phyloP scores from a whole-genome alignment of 164 flowering plant genomes.

The Vitis rotundifolia region DNA sequence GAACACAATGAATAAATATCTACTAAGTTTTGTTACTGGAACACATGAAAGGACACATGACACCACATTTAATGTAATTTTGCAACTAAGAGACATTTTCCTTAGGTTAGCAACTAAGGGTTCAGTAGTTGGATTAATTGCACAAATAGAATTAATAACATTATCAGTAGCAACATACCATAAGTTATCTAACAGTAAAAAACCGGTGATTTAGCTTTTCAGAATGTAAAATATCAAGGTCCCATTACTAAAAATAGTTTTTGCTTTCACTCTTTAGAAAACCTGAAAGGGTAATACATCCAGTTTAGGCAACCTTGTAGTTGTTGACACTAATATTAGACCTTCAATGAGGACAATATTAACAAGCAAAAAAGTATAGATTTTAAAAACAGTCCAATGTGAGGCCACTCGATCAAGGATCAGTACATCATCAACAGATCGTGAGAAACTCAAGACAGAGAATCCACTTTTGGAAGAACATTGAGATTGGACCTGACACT shows the following conservation, averaged over 20 bases:
- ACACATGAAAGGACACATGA: constrained; percentile 39
- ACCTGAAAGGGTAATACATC: constrained; percentile 81
- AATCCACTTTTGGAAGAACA: constrained; percentile 83
- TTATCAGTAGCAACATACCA: constrained; percentile 94
- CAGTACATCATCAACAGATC: constrained; percentile 27
- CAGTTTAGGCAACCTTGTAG: constrained; percentile 83
- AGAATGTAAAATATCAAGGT: constrained; percentile 64
- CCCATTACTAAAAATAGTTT: too few relatives aligned
- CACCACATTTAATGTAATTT: constrained; percentile 32
- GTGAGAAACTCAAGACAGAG: constrained; percentile 46
- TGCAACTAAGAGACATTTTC: constrained; percentile 53
- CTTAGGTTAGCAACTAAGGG: constrained; percentile 68
- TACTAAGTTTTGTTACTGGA: constrained; percentile 70
- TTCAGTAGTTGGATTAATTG: constrained; percentile 88
- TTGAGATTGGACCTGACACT: constrained; percentile 85
- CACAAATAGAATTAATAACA: constrained; percentile 76
- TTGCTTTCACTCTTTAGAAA: constrained; percentile 80
- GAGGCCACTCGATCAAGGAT: constrained; percentile 62
- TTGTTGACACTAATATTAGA: constrained; percentile 28
- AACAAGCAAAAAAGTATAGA: constrained; percentile 78
- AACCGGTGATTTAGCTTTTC: constrained; percentile 64
- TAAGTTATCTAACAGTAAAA: constrained; percentile 70
- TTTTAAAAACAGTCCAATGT: constrained; percentile 79
- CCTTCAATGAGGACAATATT: constrained; percentile 51
- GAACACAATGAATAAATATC: constrained; percentile 74